phyloP scores from a whole-genome alignment of 176 grass and related monocot genomes.

The Eragrostis curvula region DNA sequence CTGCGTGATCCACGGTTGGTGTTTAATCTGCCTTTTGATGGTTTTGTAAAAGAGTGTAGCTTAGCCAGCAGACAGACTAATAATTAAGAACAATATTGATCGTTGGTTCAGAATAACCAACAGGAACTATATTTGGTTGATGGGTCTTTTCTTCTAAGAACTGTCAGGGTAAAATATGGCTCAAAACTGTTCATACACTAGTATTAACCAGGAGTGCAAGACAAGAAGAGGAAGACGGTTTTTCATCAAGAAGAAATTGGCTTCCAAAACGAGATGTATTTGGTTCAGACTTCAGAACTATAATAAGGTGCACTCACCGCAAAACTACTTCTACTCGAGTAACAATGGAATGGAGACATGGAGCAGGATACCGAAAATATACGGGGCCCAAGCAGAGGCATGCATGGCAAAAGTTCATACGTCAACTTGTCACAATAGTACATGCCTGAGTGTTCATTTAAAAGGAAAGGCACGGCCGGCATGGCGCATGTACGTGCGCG shows the following conservation, averaged over 20 bases:
- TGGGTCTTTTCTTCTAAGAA: not conserved
- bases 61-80: not conserved
- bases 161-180: too few species aligned
- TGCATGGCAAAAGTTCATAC: not conserved
- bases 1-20: too few species aligned
- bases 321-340: too few species aligned
- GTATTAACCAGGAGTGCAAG: too few species aligned
- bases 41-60: not conserved
- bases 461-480: not conserved
- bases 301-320: too few species aligned
- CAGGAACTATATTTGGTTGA: too few species aligned
- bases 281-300: too few species aligned
- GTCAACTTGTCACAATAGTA: not conserved
- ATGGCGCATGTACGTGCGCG: constrained; percentile 1
- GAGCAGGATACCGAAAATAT: not conserved
- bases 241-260: too few species aligned
- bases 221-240: too few species aligned
- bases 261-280: too few species aligned
- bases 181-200: too few species aligned
- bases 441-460: constrained; percentile 19
- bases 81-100: not conserved
- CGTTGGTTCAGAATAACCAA: not conserved
- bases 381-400: not conserved
- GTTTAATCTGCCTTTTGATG: not conserved
- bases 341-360: not conserved